phyloP scores from a whole-genome alignment of 2,329 filamentous ascomycete genomes.

The Hirsutella thompsonii region DNA sequence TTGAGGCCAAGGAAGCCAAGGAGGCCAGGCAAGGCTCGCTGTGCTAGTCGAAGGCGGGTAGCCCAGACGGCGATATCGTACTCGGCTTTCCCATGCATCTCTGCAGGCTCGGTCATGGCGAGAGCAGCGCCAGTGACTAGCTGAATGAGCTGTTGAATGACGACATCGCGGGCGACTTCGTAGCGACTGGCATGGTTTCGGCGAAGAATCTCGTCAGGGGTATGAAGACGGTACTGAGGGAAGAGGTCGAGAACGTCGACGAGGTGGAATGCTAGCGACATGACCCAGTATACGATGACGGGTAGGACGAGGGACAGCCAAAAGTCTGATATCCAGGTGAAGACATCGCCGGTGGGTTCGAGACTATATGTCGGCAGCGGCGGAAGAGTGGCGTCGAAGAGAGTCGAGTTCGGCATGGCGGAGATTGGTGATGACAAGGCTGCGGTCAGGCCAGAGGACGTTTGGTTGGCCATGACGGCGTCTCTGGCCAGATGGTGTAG shows the following conservation, averaged over 20 bases:
- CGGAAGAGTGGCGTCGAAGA: conserved; percentile 51
- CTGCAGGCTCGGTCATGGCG: conserved; percentile 57
- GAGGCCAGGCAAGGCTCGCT: conserved; percentile 62
- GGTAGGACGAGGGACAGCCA: conserved; percentile 65
- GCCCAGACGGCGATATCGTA: conserved; percentile 90
- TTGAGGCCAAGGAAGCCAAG: conserved; percentile 66
- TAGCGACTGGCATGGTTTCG: conserved; percentile 76
- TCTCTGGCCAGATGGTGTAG: neutral
- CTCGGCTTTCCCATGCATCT: conserved; percentile 64
- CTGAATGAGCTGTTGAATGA: conserved; percentile 87
- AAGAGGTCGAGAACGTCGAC: conserved; percentile 80
- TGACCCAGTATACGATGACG: conserved; percentile 74
- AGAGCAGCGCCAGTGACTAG: conserved; percentile 56
- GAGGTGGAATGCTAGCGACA: conserved; percentile 77
- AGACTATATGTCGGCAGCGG: conserved; percentile 76
- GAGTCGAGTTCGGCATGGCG: conserved; percentile 38
- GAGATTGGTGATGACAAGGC: conserved; percentile 1
- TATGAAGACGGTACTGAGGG: conserved; percentile 86
- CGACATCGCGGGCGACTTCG: conserved; percentile 80
- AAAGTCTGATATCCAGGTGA: conserved; percentile 71
- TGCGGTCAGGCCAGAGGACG: conserved; percentile 8
- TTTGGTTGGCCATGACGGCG: conserved; percentile 26
- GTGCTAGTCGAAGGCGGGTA: conserved; percentile 63
- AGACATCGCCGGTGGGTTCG: conserved; percentile 53
- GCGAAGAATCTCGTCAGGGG: conserved; percentile 77